Conservation (phyloP, 768 basidiomycete genomes). For the Trametes maxima region DNA sequence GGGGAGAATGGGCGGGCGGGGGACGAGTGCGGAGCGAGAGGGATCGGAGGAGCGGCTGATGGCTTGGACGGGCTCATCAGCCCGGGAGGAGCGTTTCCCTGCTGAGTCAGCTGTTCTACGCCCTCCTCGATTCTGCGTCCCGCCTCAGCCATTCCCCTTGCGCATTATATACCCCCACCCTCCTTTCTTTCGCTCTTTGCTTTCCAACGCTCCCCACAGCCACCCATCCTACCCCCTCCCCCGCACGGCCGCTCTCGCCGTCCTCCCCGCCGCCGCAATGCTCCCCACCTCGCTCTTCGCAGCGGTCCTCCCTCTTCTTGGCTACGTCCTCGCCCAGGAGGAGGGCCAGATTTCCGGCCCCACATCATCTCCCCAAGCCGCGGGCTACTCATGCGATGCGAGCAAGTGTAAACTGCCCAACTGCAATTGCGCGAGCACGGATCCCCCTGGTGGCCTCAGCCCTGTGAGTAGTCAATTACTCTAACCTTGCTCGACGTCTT, state of each 20-base stretch:
- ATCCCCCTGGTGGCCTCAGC: constrained; percentile 68
- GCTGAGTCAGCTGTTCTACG: constrained; percentile 11
- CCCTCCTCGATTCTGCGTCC: not conserved
- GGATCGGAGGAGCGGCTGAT: not conserved
- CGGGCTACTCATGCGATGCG: constrained; percentile 73
- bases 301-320: constrained; percentile 19
- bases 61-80: constrained; percentile 8
- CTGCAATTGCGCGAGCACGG: constrained; percentile 75
- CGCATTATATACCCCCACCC: constrained; percentile 12
- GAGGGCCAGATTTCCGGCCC: constrained; percentile 47
- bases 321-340: constrained; percentile 24
- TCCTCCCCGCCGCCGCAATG: constrained; percentile 11
- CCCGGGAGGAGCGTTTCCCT: constrained; percentile 9
- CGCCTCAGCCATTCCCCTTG: not conserved
- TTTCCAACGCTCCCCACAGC: constrained; percentile 2
- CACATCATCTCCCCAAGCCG: constrained; percentile 52
- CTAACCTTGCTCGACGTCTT: constrained; percentile 15
- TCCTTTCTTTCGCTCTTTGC: constrained; percentile 9
- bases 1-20: not conserved
- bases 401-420: constrained; percentile 64
- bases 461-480: constrained; percentile 48
- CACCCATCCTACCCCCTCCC: not conserved
- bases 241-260: constrained; percentile 2
- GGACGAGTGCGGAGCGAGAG: not conserved
- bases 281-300: constrained; percentile 17